These are phyloP conservation scores for Hysterangium stoloniferum DNA, from an alignment of 768 basidiomycete genomes.

Conservation along the genomic window DNA sequence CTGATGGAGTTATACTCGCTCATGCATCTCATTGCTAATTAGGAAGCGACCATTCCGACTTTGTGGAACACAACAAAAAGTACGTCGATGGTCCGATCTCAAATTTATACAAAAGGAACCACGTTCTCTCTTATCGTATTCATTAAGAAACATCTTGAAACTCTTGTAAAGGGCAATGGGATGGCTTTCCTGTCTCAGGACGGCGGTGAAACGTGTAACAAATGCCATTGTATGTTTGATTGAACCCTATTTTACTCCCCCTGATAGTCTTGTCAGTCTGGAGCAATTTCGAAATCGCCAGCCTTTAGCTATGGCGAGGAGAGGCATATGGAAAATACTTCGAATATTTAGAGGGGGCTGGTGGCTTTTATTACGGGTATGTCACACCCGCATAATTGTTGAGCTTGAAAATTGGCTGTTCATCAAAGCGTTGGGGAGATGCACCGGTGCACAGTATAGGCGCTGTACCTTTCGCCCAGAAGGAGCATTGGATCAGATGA, in stretches of 20 bases:
- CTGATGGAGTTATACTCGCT: conserved; percentile 44
- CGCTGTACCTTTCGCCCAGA: conserved; percentile 79
- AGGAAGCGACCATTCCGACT: conserved; percentile 70
- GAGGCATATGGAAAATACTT: conserved; percentile 82
- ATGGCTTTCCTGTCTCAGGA: conserved; percentile 70
- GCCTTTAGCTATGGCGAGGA: conserved; percentile 76
- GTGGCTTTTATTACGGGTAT: conserved; percentile 86
- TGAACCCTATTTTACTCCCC: background rate
- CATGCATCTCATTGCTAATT: conserved; percentile 78
- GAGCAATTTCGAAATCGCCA: conserved; percentile 91
- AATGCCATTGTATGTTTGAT: conserved; percentile 39
- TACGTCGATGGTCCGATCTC: conserved; percentile 19
- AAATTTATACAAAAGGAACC: background rate
- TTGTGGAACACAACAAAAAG: conserved; percentile 73
- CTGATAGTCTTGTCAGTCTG: conserved; percentile 61
- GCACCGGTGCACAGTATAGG: conserved; percentile 90
- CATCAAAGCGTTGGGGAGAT: conserved; percentile 78
- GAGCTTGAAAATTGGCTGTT: conserved; percentile 1
- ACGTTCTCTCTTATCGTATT: conserved; percentile 60
- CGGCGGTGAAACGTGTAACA: conserved; percentile 47
- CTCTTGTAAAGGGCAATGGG: conserved; percentile 55
- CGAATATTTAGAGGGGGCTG: conserved; percentile 66
- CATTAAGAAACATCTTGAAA: conserved; percentile 50
- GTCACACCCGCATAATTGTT: conserved; percentile 12
- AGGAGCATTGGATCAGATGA: too few relatives aligned